Evolutionary conservation across 139 green algal species (phyloP).

Genomic region (Volvox africanus): DNA sequence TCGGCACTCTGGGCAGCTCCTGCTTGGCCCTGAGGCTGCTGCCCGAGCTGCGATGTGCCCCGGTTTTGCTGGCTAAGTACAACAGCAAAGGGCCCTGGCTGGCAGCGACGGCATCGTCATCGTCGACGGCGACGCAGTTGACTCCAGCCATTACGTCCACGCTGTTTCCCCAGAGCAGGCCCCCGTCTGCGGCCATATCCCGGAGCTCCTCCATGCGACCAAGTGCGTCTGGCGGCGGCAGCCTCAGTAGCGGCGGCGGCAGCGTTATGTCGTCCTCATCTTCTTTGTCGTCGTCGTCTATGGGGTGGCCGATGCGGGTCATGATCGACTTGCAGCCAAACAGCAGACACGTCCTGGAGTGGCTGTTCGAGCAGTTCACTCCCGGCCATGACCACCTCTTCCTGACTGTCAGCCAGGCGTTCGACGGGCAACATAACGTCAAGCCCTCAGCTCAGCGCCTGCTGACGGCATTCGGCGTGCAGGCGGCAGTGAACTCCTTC

Average conservation of each 20-base stretch:
- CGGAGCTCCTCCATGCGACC: background rate
- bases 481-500: slow-evolving; percentile 52
- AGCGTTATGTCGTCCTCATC: background rate
- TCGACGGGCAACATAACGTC: slow-evolving; percentile 16
- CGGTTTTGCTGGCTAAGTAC: slow-evolving; percentile 57
- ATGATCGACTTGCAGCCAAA: slow-evolving; percentile 62
- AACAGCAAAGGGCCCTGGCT: slow-evolving; percentile 57
- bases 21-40: slow-evolving; percentile 42
- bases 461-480: slow-evolving; percentile 60
- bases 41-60: slow-evolving; percentile 43
- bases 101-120: background rate
- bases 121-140: background rate
- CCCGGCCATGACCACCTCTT: slow-evolving; percentile 25
- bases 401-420: slow-evolving; percentile 35
- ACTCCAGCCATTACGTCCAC: background rate
- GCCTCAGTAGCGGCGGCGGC: background rate
- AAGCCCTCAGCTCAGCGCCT: slow-evolving; percentile 39
- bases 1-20: background rate
- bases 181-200: background rate
- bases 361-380: slow-evolving; percentile 40
- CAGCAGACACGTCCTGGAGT: slow-evolving; percentile 46
- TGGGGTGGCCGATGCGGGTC: slow-evolving; percentile 28
- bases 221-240: background rate
- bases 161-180: background rate
- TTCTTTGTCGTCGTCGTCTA: background rate